Evolutionary conservation across 2,329 filamentous ascomycete species (phyloP), one percentile per base, ranked within the genome.

Genomic region (Venturia carpophila): DNA sequence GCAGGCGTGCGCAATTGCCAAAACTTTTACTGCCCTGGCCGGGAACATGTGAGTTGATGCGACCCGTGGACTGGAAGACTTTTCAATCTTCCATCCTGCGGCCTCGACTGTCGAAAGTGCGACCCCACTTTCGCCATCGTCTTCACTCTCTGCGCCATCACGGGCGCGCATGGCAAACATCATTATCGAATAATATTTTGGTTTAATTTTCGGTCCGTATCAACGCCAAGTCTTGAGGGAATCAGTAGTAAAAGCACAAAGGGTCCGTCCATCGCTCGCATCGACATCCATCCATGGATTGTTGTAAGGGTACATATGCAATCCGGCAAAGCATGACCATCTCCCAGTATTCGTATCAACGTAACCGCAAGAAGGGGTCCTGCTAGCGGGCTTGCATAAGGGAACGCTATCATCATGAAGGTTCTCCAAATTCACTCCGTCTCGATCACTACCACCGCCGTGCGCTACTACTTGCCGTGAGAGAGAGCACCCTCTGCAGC

Each of bases 211-310:
- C 52, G 30, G 52, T 58, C 52, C 52, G 52, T 34, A 34, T 37
- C 19, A 58, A 58, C 52, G 52, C 52, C 52, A 58, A 58, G 52
- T 58, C 52, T 58, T 37, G 52, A 58, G 52, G 52, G 52, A 58
- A 58, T 58, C 52, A 58, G 30, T 58, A 52, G 47, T 58, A 58
- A 58, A 58, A 58, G 19, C 52, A 58, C 52, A 58, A 58, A 37
- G 30, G 27, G 52, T 15, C 37, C 52, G 30, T 58, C 27, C 52
- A 19, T 58, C 52, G 52, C 52, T 58, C 30, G 15, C 52, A 58
- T 58, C 52, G 15, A 37, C 37, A 37, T 58, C 52, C 52, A 58
- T 58, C 30, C 52, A 37, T 58, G 30, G 27, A 58, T 9, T 58
- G 52, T 58, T 37, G 27, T n/a, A 58, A 58, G 30, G 52, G 52